These are phyloP conservation scores for Mycena venus DNA, from an alignment of 768 basidiomycete genomes.

Conservation along the genomic window DNA sequence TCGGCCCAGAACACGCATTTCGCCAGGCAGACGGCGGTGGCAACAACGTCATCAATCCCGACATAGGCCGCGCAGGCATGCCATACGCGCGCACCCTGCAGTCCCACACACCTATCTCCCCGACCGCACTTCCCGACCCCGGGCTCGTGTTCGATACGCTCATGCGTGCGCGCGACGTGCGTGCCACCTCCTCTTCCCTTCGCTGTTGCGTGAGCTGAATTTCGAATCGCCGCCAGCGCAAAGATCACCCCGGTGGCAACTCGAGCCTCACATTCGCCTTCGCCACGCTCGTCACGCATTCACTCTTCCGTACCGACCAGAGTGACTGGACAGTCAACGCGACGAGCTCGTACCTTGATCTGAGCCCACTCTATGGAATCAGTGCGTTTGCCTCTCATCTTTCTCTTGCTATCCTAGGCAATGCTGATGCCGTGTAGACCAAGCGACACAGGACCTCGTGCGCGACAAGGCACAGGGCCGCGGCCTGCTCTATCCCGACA, in stretches of 20 bases:
- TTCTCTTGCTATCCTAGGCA: not conserved
- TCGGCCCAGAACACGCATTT: conserved; percentile 52
- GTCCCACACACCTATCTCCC: conserved; percentile 54
- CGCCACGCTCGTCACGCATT: conserved; percentile 74
- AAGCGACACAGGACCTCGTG: conserved; percentile 54
- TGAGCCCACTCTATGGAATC: conserved; percentile 69
- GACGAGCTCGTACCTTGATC: conserved; percentile 68
- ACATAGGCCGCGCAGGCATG: conserved; percentile 63
- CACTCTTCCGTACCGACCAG: conserved; percentile 64
- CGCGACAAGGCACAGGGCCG: conserved; percentile 62
- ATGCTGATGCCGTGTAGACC: conserved; percentile 47
- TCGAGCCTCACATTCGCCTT: conserved; percentile 77
- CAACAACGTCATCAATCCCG: conserved; percentile 60
- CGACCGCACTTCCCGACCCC: conserved; percentile 65
- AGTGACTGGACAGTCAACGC: conserved; percentile 62
- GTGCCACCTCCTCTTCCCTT: conserved; percentile 38
- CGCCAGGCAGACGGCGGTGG: conserved; percentile 64
- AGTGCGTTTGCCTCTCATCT: conserved; percentile 40
- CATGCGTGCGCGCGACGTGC: conserved; percentile 55
- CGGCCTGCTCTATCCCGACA: conserved; percentile 67
- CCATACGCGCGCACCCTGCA: conserved; percentile 69
- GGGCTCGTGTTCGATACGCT: conserved; percentile 74
- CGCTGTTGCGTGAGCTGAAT: conserved; percentile 39
- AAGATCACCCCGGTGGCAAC: conserved; percentile 67
- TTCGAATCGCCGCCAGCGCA: conserved; percentile 45